A percentile compares a stretch with the other conserved stretches of the same genome.
phyloP scores from a whole-genome alignment of 106 monocot species.

The Chionographis japonica region DNA sequence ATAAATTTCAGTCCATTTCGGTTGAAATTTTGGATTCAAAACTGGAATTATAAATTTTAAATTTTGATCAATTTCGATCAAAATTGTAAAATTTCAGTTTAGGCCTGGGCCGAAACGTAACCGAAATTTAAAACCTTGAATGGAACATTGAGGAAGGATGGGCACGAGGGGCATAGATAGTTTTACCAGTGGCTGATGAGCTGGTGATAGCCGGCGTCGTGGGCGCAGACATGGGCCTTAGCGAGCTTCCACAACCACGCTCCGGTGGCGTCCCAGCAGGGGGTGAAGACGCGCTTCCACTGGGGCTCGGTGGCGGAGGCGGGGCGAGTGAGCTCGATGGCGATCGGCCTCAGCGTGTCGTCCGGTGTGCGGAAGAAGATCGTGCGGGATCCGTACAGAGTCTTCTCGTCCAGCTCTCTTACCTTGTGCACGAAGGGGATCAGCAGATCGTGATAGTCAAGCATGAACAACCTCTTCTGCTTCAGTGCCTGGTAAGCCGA shows the following conservation, averaged over 20 bases:
- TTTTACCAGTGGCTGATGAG: slow-evolving; percentile 80
- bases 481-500: slow-evolving; percentile 36
- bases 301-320: slow-evolving; percentile 31
- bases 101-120: no score
- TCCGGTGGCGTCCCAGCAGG: slow-evolving; percentile 32
- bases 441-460: slow-evolving; percentile 72
- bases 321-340: slow-evolving; percentile 78
- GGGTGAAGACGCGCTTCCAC: slow-evolving; percentile 44
- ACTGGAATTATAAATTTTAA: no score
- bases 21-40: no score
- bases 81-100: no score
- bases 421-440: slow-evolving; percentile 68
- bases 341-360: slow-evolving; percentile 45
- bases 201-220: slow-evolving; percentile 77
- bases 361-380: slow-evolving; percentile 51
- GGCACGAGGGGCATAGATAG: no score
- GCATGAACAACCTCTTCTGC: slow-evolving; percentile 56
- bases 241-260: slow-evolving; percentile 82
- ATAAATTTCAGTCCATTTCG: no score
- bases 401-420: slow-evolving; percentile 24
- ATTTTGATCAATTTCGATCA: no score
- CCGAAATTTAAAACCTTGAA: no score
- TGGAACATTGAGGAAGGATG: no score
- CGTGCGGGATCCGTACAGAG: slow-evolving; percentile 59
- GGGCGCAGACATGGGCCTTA: slow-evolving; percentile 50